These are phyloP conservation scores for Fulvia fulva DNA, from an alignment of 2,329 filamentous ascomycete species.

Conservation along the genomic window DNA sequence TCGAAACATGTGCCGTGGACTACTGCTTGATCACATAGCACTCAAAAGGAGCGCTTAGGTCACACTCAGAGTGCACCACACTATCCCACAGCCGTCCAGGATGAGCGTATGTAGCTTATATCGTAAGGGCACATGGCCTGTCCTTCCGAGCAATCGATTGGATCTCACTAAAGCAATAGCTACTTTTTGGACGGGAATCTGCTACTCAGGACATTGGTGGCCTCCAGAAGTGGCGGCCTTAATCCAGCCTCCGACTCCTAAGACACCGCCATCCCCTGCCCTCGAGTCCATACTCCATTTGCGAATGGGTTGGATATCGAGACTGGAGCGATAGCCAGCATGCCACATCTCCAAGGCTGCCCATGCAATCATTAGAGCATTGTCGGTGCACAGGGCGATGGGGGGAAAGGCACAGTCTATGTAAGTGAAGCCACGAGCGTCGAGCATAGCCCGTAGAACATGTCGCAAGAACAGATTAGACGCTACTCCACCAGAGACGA, in stretches of 20 bases:
- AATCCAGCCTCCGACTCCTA: conserved; percentile 57
- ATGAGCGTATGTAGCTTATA: no score
- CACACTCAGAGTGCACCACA: no score
- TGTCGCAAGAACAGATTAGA: conserved; percentile 74
- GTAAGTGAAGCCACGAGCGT: conserved; percentile 60
- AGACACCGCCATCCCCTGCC: conserved; percentile 61
- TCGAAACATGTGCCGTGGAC: no score
- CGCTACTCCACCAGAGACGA: conserved; percentile 87
- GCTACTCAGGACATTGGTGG: no score
- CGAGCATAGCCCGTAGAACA: conserved; percentile 55
- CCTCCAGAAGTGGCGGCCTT: background rate
- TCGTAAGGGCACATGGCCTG: no score
- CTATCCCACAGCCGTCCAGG: no score
- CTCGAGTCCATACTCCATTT: conserved; percentile 71
- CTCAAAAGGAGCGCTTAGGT: no score
- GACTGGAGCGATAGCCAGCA: conserved; percentile 63
- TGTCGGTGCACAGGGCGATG: conserved; percentile 77
- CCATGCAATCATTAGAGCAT: conserved; percentile 98
- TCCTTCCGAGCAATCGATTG: no score
- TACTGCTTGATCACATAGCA: no score
- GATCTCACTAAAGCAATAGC: no score
- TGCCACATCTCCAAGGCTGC: conserved; percentile 87
- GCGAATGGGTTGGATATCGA: conserved; percentile 57
- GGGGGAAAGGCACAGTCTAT: conserved; percentile 72
- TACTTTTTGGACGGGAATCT: no score